Evolutionary conservation across 2,329 filamentous ascomycete genomes (phyloP), one percentile per base, ranked within the genome.

Genomic region (Fusarium subglutinans): DNA sequence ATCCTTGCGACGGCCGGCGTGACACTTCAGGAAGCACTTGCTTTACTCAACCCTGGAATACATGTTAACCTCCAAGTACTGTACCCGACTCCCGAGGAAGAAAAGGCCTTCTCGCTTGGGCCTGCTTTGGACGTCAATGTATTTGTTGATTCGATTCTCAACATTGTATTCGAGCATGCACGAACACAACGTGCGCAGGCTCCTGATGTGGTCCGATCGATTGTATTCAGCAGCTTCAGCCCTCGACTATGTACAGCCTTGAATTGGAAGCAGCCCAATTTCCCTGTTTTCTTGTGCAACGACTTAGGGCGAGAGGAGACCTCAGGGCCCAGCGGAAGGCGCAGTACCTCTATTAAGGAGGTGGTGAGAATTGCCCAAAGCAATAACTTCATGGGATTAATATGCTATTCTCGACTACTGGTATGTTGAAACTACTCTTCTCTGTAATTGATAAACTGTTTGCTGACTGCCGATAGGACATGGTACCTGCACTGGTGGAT

Each of bases 221-320:
- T 99, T 59, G 94, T 98, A 17, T 98, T 99, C 81, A 97, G 94
- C 78, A 97, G 94, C 28, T 98, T 96, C 83, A 98, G 97, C 80
- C 88, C 94, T 18, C 93, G 92, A 73, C 90, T 98, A 26, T 99
- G 96, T 83, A 97, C 94, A 22, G 95, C 96, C 10, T 85, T 99
- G 77, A 99, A 99, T 83, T 99, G 96, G 96, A 99, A 99, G 83
- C 96, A 99, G 82, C 96, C 96, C 6, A 99, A 98, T 80, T 99
- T 98, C 81, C 96, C 96, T 1, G 94, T 98, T 1, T 93, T 99
- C 77, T 87, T 98, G 53, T 98, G 95, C 84, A 98, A 98, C 81
- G 95, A 98, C 68, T 89, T 98, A 33, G 94, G 94, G 28, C 87
- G 88, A 13, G 89, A 91, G 68, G 87, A 87, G 35, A 80, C 83